Conservation (phyloP, 73 alveolate species). For the Symbiodinium natans region DNA sequence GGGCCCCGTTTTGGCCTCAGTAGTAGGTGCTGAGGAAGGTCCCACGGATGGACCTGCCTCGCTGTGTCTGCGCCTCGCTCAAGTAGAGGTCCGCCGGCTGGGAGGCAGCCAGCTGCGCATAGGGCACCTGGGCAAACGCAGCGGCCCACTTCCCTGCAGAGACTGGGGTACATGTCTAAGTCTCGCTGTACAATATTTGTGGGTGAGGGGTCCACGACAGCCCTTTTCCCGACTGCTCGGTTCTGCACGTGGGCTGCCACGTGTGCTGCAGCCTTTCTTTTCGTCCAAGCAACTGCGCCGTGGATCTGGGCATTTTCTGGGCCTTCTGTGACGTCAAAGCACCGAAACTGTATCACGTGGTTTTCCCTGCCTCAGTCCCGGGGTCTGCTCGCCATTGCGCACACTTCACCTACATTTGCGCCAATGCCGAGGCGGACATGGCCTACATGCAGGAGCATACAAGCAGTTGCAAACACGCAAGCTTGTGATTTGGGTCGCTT, state of each 20-base stretch:
- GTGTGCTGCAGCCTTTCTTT: no score
- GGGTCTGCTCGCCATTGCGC: no score
- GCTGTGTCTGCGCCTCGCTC: conserved; percentile 19
- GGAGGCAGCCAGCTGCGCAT: conserved; percentile 54
- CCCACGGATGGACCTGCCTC: conserved; percentile 54
- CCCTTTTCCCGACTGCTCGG: not conserved
- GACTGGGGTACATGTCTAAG: no score
- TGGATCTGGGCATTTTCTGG: conserved; percentile 66
- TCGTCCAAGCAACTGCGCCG: not conserved
- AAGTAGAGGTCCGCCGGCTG: conserved; percentile 42
- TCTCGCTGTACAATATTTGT: no score
- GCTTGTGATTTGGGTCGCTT: no score
- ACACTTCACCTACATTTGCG: no score
- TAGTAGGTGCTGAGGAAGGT: conserved; percentile 57
- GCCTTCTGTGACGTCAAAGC: conserved; percentile 89
- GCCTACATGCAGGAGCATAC: no score
- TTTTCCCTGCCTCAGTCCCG: not conserved
- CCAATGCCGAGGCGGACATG: no score
- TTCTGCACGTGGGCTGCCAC: no score
- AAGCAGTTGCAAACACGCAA: no score
- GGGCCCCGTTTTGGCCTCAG: no score
- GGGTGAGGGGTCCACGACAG: not conserved
- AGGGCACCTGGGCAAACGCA: conserved; percentile 39
- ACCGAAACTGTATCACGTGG: conserved; percentile 50
- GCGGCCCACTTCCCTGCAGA: not conserved